Base-by-base conservation (phyloP, 768 basidiomycete species). In the Pleurotus giganteus region DNA sequence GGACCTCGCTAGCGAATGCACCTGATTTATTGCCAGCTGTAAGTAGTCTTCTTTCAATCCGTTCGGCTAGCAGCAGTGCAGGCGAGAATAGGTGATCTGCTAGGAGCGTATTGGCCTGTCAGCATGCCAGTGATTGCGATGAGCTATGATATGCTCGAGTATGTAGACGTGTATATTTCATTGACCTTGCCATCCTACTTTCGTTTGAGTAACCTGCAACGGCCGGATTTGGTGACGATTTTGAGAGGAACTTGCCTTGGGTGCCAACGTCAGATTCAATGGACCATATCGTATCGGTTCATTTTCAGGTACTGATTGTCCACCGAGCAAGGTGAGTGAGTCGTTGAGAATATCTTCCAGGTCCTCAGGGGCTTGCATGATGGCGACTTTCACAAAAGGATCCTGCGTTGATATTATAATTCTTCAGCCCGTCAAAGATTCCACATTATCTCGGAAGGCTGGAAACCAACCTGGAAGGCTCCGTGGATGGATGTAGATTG, bases 31-130 rank as follows among this genome's bases (percentile, higher is more conserved):
- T 69, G 3, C 58, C 58, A 2, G 80, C 66, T 13, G 73, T 69
- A 6, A 91, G 63, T 4, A 81, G 62, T 0, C 77, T 75, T 53
- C 77, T 66, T 66, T 90, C 86, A 8, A 91, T 82, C 24, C 76
- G 70, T 62, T 89, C 85, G 2, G 84, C 83, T 15, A 90, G 73
- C 53, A 84, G 77, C 6, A 90, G 72, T 7, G 81, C 78, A 13
- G 85, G 87, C 34, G 84, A 89, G 65, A 89, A 89, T 2, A 89
- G 72, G 58, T 86, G 85, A 66, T 89, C 86, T 46, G 86, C 88
- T 19, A 89, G 72, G 8, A 88, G 74, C 12, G 85, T 86, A 57
- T 82, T 87, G 26, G 86, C 84, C 86, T 88, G 65, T 37, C 24
- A 57, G 49, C 29, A 49, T 21, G 17, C 39, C 5, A 36, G 17